Base-by-base conservation (phyloP, 306 rosid species). In the Parietaria judaica region DNA sequence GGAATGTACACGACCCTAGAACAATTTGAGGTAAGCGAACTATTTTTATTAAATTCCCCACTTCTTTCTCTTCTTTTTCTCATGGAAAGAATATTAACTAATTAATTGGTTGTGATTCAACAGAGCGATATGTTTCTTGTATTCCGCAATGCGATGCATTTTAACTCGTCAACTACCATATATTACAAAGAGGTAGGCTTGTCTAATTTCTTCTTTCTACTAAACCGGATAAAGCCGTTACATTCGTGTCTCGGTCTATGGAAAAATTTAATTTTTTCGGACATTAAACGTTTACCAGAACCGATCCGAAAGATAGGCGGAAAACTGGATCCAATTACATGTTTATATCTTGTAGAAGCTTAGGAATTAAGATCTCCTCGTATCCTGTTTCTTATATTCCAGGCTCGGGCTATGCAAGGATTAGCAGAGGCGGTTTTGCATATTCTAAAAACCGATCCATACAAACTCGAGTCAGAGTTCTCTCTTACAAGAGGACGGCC, bases 11-110 rank as follows among this genome's bases (percentile, higher is more conserved):
- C 61, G 34, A 73, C 38, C 66, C 45, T 78, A 56, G 65, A 66
- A 57, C 70, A 73, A 58, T 78, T 73, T 66, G 73, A 78, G 82
- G 82, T 78, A 66, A 49, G 62, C 38, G 16, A 8, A 37, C 45
- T 12, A 14, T 53, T 13, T n/a, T 6, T 16, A 8, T 54, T 15
- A 8, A 16, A 16, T 16, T 54, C 8, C 13, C 7, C 15, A 5
- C 15, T 14, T 16, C 36, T 54, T 54, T 54, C n/a, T 36, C n/a
- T 54, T 14, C 9, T 31, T 44, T 47, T 35, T 49, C 11, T 38
- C 31, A 9, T 14, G 6, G 13, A 61, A 64, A 53, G 12, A 34
- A 16, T 5, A 11, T 14, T 46, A 39, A 51, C 57, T 67, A 43
- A 67, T 12, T 48, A 3, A 8, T 7, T 44, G 7, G 57, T 54